Conservation (phyloP, 129 eudicot species). For the carrot (Daucus carota) region DH1_v3.0 NC_030387.2:11292501-11293000, state of each 20-base stretch:
- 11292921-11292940: conserved; percentile 30
- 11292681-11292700: neutral
- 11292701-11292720: too few relatives aligned
- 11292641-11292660: conserved; percentile 41
- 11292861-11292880: neutral
- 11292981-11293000: conserved; percentile 46
- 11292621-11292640: conserved; percentile 38
- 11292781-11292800: conserved; percentile 30
- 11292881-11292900: neutral
- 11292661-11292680: neutral
- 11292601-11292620: conserved; percentile 38
- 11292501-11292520: neutral
- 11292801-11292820: conserved; percentile 26
- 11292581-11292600: conserved; percentile 26
- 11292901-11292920: neutral
- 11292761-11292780: conserved; percentile 40
- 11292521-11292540: neutral
- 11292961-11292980: conserved; percentile 54
- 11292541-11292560: neutral
- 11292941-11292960: conserved; percentile 43
- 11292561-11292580: conserved; percentile 18
- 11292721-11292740: conserved; percentile 17
- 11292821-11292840: conserved; percentile 35
- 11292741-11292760: conserved; percentile 50
- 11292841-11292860: neutral